Conservation (phyloP, 225 moss, liverwort and hornwort genomes). For the Pseudoscleropodium purum region DNA sequence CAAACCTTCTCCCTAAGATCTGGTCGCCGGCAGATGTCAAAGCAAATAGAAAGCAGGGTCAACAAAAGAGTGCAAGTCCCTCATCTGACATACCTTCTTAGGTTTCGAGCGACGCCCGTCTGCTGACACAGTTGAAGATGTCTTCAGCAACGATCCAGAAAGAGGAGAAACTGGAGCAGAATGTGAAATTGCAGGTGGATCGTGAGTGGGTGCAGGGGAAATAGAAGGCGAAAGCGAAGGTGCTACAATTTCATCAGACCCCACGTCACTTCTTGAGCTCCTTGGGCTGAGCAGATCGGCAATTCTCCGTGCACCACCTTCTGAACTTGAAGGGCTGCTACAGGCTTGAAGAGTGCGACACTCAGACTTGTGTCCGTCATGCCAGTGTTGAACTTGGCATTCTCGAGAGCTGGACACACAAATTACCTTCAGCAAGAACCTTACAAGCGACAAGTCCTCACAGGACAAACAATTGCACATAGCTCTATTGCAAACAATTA, state of each 20-base stretch:
- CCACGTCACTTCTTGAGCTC: constrained; percentile 38
- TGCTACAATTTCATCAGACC: constrained; percentile 24
- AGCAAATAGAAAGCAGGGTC: constrained; percentile 21
- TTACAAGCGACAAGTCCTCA: background rate
- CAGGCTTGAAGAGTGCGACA: constrained; percentile 50
- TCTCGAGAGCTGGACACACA: constrained; percentile 48
- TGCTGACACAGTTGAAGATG: constrained; percentile 28
- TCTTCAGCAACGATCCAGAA: constrained; percentile 29
- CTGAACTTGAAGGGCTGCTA: constrained; percentile 57
- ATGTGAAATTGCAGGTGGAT: constrained; percentile 7
- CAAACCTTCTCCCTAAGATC: constrained; percentile 21
- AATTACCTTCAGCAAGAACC: background rate
- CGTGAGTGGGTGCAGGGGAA: constrained; percentile 11
- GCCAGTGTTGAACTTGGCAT: constrained; percentile 83
- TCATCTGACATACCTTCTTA: constrained; percentile 51
- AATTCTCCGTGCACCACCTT: constrained; percentile 33
- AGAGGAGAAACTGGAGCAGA: constrained; percentile 40
- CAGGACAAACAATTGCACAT: background rate
- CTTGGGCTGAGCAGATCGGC: constrained; percentile 48
- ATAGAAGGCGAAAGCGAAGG: constrained; percentile 26
- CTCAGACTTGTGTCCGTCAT: constrained; percentile 58
- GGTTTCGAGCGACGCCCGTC: constrained; percentile 57
- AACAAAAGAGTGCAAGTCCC: background rate
- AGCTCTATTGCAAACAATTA: background rate
- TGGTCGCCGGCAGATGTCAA: constrained; percentile 19